These are phyloP conservation scores for Pseudocercospora vitis DNA, from an alignment of 2,329 filamentous ascomycete genomes.

Conservation along the genomic window DNA sequence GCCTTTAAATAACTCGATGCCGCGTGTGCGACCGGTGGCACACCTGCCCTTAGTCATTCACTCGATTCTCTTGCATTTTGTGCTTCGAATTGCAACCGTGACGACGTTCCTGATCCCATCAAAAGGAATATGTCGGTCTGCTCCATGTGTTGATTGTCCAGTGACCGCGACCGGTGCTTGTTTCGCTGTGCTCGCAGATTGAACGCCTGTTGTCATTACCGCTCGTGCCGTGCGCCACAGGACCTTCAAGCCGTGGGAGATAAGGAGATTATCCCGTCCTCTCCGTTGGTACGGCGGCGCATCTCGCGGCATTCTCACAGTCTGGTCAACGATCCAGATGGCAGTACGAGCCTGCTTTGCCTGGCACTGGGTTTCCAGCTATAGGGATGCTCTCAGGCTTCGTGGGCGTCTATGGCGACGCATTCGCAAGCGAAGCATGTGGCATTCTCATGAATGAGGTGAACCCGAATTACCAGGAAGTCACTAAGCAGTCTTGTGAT, in stretches of 20 bases:
- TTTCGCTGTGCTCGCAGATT: too few species aligned
- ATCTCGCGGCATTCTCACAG: constrained; percentile 16
- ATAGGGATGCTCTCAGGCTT: constrained; percentile 24
- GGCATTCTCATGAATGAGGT: constrained; percentile 22
- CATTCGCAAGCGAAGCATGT: constrained; percentile 27
- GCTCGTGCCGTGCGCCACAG: constrained; percentile 27
- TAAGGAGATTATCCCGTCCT: constrained; percentile 22
- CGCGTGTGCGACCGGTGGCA: too few species aligned
- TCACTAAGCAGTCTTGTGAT: constrained; percentile 14
- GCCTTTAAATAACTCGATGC: too few species aligned
- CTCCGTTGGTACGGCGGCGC: constrained; percentile 23
- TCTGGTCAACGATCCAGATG: constrained; percentile 25
- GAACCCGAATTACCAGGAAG: constrained; percentile 26
- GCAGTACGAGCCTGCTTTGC: constrained; percentile 24
- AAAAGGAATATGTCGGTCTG: constrained; percentile 17
- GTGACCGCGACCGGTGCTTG: too few species aligned
- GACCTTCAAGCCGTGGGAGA: constrained; percentile 25
- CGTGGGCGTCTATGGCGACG: constrained; percentile 26
- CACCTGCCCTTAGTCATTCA: too few species aligned
- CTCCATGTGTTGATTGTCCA: constrained; percentile 18
- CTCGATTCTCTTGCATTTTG: too few species aligned
- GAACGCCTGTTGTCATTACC: constrained; percentile 13
- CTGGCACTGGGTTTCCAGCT: constrained; percentile 20
- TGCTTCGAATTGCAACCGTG: constrained; percentile 16
- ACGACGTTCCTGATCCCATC: constrained; percentile 20